Base-by-base conservation (phyloP, 106 monocot species). In the Dendrobium chrysotoxum region DNA sequence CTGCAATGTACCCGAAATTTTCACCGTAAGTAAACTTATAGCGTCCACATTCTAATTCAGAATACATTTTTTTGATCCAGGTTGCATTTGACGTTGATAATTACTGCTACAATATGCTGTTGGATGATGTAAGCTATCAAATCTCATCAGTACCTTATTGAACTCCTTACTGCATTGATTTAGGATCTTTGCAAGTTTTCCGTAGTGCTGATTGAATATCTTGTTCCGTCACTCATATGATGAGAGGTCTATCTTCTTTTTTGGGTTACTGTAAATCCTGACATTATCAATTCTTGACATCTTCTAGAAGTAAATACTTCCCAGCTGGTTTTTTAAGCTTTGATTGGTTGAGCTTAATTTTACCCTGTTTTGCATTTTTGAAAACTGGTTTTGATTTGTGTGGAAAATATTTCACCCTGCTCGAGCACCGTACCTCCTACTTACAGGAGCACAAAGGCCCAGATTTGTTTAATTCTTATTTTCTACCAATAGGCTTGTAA, bases 31-130 rank as follows among this genome's bases (percentile, higher is more conserved):
- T 67, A 28, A 67, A 12, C 25, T 67, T 28, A 28, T 67, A 67
- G 67, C 28, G 28, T 0, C 28, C 67, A 58, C 20, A n/a, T 0
- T 58, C 18, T 58, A n/a, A 58, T 58, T 18, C 58, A 18, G 21
- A 58, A 58, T 21, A 21, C 5, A 58, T 10, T 58, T 58, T 21
- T n/a, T 6, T n/a, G 23, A 58, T 58, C 16, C 58, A 58, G 58
- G 58, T 58, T 58, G 2, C 58, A 58, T 21, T 58, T 21, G 58
- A 58, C 58, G 6, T 58, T 58, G 58, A n/a, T 58, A 58, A 5
- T 58, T 58, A 58, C 58, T 58, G 58, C 58, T 58, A 58, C 58
- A 58, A 21, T 21, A 58, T 58, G 58, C 58, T 58, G 58, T 58
- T 58, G 58, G 58, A 58, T 58, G 23, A 58, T 58, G 58, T 58